These are phyloP conservation scores for Articulospora tetracladia DNA, from an alignment of 495 filamentous ascomycete species.

Conservation along the genomic window DNA sequence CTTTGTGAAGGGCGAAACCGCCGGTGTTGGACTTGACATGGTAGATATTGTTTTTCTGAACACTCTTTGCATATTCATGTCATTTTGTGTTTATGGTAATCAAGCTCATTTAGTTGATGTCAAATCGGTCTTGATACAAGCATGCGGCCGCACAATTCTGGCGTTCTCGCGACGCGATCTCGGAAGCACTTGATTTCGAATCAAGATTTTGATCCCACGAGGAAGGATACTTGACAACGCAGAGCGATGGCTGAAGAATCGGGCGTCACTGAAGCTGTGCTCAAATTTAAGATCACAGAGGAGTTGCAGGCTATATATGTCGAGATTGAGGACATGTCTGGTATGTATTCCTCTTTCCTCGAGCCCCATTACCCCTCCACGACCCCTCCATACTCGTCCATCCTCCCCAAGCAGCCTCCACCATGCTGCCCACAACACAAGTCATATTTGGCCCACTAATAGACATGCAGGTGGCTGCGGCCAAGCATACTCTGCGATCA, in stretches of 20 bases:
- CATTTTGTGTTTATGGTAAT: constrained; percentile 3
- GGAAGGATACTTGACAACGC: constrained; percentile 9
- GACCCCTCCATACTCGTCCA: constrained; percentile 3
- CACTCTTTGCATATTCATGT: constrained; percentile 10
- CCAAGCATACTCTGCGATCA: constrained; percentile 87
- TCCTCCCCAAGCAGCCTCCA: not conserved
- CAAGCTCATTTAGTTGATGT: not conserved
- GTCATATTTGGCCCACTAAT: constrained; percentile 1
- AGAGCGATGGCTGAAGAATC: constrained; percentile 47
- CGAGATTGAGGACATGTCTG: constrained; percentile 89
- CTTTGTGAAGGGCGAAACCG: constrained; percentile 55
- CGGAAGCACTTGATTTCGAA: constrained; percentile 16
- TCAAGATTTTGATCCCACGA: constrained; percentile 11
- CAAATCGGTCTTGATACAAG: not conserved
- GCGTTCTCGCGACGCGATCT: constrained; percentile 11
- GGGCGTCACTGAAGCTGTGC: constrained; percentile 63
- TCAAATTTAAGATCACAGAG: constrained; percentile 65
- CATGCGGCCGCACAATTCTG: not conserved
- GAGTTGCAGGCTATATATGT: constrained; percentile 79
- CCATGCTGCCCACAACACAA: not conserved
- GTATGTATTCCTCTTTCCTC: constrained; percentile 42
- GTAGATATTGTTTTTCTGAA: constrained; percentile 10
- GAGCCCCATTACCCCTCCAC: not conserved
- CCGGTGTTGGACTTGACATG: constrained; percentile 7
- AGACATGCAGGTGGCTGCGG: constrained; percentile 77